A percentile compares a stretch with the other conserved stretches of the same genome.
Evolutionary conservation across 2,329 filamentous ascomycete species (phyloP).

Genomic region (Dichotomopilus funicola): DNA sequence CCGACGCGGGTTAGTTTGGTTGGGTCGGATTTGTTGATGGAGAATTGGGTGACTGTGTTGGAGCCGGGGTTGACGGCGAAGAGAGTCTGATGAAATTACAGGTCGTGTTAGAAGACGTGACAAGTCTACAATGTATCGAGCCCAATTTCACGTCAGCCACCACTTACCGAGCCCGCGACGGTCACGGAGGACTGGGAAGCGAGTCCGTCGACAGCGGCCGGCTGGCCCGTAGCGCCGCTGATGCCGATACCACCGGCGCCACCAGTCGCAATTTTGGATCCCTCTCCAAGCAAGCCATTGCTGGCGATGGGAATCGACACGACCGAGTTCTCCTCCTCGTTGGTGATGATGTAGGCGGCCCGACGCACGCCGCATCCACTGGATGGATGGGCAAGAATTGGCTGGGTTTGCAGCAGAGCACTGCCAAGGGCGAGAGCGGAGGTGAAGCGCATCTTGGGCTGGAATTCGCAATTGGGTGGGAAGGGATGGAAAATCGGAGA

Average conservation of each 20-base stretch:
- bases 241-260: slow-evolving; percentile 33
- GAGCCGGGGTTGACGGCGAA: slow-evolving; percentile 32
- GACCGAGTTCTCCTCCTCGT: slow-evolving; percentile 43
- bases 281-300: slow-evolving; percentile 39
- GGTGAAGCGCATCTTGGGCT: too few species aligned
- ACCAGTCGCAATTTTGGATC: slow-evolving; percentile 1
- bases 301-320: slow-evolving; percentile 42
- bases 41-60: slow-evolving; percentile 45
- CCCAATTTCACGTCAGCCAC: neutral
- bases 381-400: too few species aligned
- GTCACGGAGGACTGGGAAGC: slow-evolving; percentile 45
- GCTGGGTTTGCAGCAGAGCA: too few species aligned
- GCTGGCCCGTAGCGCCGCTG: slow-evolving; percentile 39
- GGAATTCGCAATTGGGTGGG: too few species aligned
- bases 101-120: too few species aligned
- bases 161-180: slow-evolving; percentile 43
- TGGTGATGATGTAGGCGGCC: slow-evolving; percentile 52
- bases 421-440: too few species aligned
- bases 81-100: slow-evolving; percentile 1
- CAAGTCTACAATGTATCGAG: neutral
- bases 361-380: neutral
- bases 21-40: slow-evolving; percentile 10
- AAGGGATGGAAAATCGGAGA: too few species aligned
- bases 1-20: slow-evolving; percentile 21
- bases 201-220: slow-evolving; percentile 44